Evolutionary conservation across 352 stramenopile genomes (phyloP).

Genomic region (Globisporangium nagaii): DNA sequence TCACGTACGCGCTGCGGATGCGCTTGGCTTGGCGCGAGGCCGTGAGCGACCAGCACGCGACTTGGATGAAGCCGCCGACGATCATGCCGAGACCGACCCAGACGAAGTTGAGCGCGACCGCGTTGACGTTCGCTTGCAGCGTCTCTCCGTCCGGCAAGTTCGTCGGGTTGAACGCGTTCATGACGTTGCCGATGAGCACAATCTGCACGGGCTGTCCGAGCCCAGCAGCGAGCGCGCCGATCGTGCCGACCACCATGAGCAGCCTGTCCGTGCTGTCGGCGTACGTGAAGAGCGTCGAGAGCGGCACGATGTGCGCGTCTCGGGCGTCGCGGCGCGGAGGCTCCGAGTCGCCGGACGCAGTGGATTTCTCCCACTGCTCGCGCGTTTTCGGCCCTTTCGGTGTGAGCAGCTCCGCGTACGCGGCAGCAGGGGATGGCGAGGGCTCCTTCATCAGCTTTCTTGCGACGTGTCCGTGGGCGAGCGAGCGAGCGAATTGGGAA

Average conservation of each 20-base stretch:
- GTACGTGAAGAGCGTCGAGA: conserved; percentile 18
- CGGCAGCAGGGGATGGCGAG: neutral
- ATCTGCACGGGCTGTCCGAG: conserved; percentile 60
- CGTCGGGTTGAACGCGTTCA: conserved; percentile 63
- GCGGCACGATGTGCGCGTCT: neutral
- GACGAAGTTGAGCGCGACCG: conserved; percentile 25
- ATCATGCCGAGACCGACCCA: conserved; percentile 24
- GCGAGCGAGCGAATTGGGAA: neutral
- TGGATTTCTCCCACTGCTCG: neutral
- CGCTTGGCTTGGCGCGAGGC: conserved; percentile 49
- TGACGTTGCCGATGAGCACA: conserved; percentile 61
- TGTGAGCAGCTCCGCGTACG: conserved; percentile 5
- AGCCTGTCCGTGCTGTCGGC: conserved; percentile 46
- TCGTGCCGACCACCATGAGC: conserved; percentile 48
- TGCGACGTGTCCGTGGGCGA: neutral
- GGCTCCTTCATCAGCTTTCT: conserved; percentile 1
- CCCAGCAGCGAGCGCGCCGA: conserved; percentile 34
- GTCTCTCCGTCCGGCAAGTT: conserved; percentile 9
- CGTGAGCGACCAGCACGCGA: conserved; percentile 52
- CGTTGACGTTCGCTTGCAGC: conserved; percentile 21
- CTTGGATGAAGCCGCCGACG: conserved; percentile 28
- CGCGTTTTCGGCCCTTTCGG: neutral
- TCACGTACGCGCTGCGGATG: conserved; percentile 29
- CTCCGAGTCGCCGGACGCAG: neutral
- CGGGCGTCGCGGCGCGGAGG: neutral